These are phyloP conservation scores for Bromus sterilis DNA, from an alignment of 176 grass and related monocot genomes.

Conservation along the genomic window DNA sequence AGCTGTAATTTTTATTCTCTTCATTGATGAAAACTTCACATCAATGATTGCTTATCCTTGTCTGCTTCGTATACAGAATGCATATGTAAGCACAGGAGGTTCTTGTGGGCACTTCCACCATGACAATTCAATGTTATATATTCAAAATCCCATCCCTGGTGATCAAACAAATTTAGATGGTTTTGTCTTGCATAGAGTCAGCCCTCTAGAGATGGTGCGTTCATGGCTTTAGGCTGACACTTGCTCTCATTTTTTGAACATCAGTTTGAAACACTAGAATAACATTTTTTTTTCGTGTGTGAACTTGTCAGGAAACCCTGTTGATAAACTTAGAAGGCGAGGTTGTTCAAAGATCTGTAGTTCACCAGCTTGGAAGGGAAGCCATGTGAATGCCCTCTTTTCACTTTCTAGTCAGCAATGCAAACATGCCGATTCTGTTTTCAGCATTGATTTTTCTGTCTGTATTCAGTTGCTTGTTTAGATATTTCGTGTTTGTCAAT, in stretches of 20 bases:
- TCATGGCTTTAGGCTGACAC: neutral
- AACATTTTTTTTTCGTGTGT: neutral
- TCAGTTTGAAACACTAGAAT: neutral
- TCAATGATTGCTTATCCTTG: neutral
- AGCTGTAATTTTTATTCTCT: conserved; percentile 4
- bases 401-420: neutral
- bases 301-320: conserved; percentile 15
- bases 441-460: neutral
- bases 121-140: conserved; percentile 19
- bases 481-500: neutral
- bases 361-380: neutral
- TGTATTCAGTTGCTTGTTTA: neutral
- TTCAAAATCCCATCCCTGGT: conserved; percentile 13
- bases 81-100: conserved; percentile 24
- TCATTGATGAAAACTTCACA: neutral
- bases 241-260: neutral
- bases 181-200: conserved; percentile 34
- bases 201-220: conserved; percentile 32
- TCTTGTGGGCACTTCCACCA: conserved; percentile 20
- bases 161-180: conserved; percentile 6
- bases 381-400: conserved; percentile 1
- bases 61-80: neutral
- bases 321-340: conserved; percentile 30
- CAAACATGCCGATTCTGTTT: neutral
- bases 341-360: conserved; percentile 29